Conservation (phyloP, 2,329 filamentous ascomycete genomes). For the Fusarium palustre region DNA sequence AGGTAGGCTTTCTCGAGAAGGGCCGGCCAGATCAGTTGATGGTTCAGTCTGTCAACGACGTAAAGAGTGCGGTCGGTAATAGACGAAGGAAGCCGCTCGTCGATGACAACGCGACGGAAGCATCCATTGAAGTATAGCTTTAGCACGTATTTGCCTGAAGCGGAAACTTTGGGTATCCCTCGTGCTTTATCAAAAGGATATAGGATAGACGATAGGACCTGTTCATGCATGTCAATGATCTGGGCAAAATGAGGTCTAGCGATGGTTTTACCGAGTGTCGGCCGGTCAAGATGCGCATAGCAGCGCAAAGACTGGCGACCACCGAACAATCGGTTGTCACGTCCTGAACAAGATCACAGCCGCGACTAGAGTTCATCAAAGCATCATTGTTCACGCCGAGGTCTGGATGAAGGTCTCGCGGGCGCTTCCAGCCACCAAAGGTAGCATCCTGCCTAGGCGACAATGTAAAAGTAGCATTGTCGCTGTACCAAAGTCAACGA, state of each 20-base stretch:
- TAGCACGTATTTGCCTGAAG: conserved; percentile 89
- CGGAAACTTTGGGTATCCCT: conserved; percentile 71
- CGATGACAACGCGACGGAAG: conserved; percentile 86
- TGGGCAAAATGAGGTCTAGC: neutral
- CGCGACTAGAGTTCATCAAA: conserved; percentile 67
- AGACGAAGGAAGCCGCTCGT: conserved; percentile 86
- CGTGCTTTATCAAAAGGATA: conserved; percentile 76
- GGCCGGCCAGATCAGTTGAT: conserved; percentile 88
- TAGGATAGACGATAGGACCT: conserved; percentile 79
- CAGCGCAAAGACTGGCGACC: conserved; percentile 92
- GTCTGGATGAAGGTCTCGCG: conserved; percentile 66
- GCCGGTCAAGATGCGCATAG: conserved; percentile 75
- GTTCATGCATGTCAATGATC: conserved; percentile 4
- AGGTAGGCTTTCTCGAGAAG: conserved; percentile 96
- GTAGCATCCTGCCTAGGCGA: conserved; percentile 79
- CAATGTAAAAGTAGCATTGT: conserved; percentile 75
- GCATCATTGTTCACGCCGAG: conserved; percentile 51
- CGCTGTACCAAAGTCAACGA: conserved; percentile 60
- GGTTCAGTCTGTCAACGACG: conserved; percentile 87
- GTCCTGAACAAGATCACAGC: conserved; percentile 91
- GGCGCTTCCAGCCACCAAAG: conserved; percentile 87
- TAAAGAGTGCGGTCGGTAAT: conserved; percentile 81
- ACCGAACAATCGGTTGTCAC: conserved; percentile 97
- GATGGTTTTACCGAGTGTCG: conserved; percentile 69
- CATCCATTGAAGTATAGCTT: conserved; percentile 97